Evolutionary conservation across 2,329 filamentous ascomycete species (phyloP), one percentile per base, ranked within the genome.

Genomic region (Didymella lethalis): DNA sequence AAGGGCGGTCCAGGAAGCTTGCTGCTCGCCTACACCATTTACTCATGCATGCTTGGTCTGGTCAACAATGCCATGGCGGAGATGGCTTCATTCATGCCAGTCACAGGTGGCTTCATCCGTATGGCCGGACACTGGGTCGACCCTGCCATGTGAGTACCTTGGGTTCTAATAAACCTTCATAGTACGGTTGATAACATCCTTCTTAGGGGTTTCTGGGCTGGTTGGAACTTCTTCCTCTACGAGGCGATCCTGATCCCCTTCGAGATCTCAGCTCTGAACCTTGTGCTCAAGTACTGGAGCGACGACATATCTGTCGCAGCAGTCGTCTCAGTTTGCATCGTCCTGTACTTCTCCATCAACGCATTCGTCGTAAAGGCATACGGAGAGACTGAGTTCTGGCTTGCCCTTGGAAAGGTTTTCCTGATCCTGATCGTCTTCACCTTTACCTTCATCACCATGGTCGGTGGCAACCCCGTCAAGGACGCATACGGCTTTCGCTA

Each of bases 31-130:
- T 36, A 88, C 64, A 85, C 85, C 54, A 77, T 36, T 16, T 36
- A 36, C 16, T 36, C 32, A 7, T 36, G 32, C 16, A 36, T 36
- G 32, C 32, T 36, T 4, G 32, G 78, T 23, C 75, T 86, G 48
- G 83, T 88, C 72, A 88, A 88, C 79, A 88, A 87, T 69, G 83
- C 82, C 59, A 78, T 87, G 54, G 86, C 86, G 6, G 86, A 89
- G 71, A 89, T 89, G 86, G 78, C 49, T 78, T 82, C 38, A 80
- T 83, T 83, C 58, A 85, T 86, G 80, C 86, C 87, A 23, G 81
- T 89, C 32, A 82, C 81, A 34, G 86, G 86, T 57, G 84, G 83
- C 4, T 88, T 87, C 69, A 83, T 89, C 63, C 85, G 86, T 55
- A 81, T 88, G 65, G 85, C 85, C 7, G 85, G 85, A 25, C 80